phyloP scores from a whole-genome alignment of 2,329 filamentous ascomycete genomes.

The Amphichorda felina region DNA sequence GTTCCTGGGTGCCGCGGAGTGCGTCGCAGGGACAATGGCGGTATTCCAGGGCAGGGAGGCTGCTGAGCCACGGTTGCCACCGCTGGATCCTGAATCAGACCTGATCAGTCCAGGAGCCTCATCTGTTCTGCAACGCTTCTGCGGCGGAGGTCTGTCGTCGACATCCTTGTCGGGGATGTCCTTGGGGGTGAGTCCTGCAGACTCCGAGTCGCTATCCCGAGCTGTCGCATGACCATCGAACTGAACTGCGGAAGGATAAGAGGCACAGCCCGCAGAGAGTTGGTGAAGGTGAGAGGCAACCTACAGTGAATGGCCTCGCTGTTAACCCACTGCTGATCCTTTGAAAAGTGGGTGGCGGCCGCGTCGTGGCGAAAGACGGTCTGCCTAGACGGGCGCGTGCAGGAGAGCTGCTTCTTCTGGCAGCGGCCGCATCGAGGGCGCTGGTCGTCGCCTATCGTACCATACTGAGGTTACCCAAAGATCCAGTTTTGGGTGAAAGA shows the following conservation, averaged over 20 bases:
- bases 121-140: no score
- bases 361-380: conserved; percentile 24
- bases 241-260: neutral
- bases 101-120: no score
- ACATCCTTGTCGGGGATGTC: no score
- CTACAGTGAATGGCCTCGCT: conserved; percentile 20
- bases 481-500: neutral
- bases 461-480: no score
- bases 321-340: conserved; percentile 23
- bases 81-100: no score
- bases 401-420: conserved; percentile 17
- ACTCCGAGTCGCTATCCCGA: no score
- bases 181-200: no score
- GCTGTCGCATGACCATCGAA: neutral
- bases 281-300: neutral
- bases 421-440: conserved; percentile 22
- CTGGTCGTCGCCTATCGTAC: conserved; percentile 25
- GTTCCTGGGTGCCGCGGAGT: no score
- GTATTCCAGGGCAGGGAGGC: neutral
- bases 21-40: no score
- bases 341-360: conserved; percentile 17
- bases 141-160: neutral
- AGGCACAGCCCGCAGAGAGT: neutral
- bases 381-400: conserved; percentile 18
- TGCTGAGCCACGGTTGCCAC: neutral